Conservation (phyloP, 495 filamentous ascomycete species). For the Aspergillus diversus region DNA sequence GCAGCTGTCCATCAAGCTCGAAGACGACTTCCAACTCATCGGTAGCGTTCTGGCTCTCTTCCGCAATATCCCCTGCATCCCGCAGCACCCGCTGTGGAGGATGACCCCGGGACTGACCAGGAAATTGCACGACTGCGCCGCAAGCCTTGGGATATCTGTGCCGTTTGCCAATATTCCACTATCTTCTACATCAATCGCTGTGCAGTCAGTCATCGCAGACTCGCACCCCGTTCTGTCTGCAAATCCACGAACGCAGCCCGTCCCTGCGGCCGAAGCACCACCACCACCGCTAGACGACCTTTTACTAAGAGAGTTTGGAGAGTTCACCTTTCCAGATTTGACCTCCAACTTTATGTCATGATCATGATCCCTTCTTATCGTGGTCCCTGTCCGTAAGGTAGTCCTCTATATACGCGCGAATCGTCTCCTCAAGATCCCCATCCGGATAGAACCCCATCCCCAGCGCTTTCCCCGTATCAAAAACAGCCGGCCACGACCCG, state of each 20-base stretch:
- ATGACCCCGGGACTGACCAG: constrained; percentile 34
- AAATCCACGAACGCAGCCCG: not conserved
- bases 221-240: constrained; percentile 5
- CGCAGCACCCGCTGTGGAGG: constrained; percentile 33
- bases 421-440: constrained; percentile 8
- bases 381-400: constrained; percentile 4
- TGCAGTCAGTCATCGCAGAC: not conserved
- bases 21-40: constrained; percentile 30
- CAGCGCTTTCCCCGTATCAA: constrained; percentile 3
- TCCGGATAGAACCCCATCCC: constrained; percentile 5
- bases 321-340: constrained; percentile 16
- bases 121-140: constrained; percentile 31
- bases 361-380: not conserved
- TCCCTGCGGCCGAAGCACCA: constrained; percentile 1
- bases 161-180: not conserved
- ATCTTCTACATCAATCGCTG: not conserved
- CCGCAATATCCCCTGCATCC: constrained; percentile 25
- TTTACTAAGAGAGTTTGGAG: constrained; percentile 11
- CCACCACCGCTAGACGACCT: constrained; percentile 10
- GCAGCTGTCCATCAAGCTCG: constrained; percentile 27
- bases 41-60: constrained; percentile 29
- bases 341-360: constrained; percentile 19
- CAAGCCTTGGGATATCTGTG: constrained; percentile 16
- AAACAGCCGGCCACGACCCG: constrained; percentile 11
- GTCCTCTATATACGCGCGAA: constrained; percentile 14